Percentiles rank a stretch among this genome's conserved stretches.
Conservation (phyloP, 225 moss, liverwort and hornwort genomes). For the Bryoerythrophyllum caledonicum region DNA sequence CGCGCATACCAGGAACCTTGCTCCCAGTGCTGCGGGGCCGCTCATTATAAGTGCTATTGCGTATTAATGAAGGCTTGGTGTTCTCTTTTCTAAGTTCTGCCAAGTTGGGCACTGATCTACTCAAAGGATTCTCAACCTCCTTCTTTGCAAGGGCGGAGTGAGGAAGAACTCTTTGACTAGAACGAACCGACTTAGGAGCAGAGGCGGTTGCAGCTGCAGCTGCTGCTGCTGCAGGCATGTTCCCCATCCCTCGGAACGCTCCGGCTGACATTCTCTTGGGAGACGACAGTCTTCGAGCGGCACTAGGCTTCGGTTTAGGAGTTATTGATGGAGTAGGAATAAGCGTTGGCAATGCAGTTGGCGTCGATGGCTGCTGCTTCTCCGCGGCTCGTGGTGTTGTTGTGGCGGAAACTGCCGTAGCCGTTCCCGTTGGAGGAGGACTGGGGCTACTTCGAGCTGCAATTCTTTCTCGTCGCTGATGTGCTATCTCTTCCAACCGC, state of each 20-base stretch:
- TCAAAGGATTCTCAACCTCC: conserved; percentile 75
- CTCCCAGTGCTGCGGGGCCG: conserved; percentile 65
- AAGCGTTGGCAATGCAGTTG: conserved; percentile 37
- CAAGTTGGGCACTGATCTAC: conserved; percentile 83
- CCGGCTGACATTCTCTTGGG: conserved; percentile 50
- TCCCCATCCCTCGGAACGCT: conserved; percentile 30
- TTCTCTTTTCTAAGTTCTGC: conserved; percentile 94
- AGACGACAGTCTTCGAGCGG: conserved; percentile 68
- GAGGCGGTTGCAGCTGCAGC: conserved; percentile 18
- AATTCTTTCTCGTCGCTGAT: conserved; percentile 80
- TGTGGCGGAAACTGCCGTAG: conserved; percentile 40
- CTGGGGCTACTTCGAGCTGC: conserved; percentile 92
- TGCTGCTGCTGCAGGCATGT: conserved; percentile 21
- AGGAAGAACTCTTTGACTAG: conserved; percentile 45
- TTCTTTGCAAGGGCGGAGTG: conserved; percentile 41
- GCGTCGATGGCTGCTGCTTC: conserved; percentile 60
- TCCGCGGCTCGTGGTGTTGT: conserved; percentile 59
- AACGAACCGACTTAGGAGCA: conserved; percentile 37
- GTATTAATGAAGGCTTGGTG: conserved; percentile 67
- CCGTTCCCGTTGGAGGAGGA: conserved; percentile 37
- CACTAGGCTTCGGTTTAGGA: conserved; percentile 54
- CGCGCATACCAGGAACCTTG: conserved; percentile 69
- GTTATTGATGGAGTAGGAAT: conserved; percentile 44
- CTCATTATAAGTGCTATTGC: conserved; percentile 62
- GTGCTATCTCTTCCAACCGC: conserved; percentile 76